Evolutionary conservation across 352 stramenopile species (phyloP).

Genomic region (Phytopythium sindhum): DNA sequence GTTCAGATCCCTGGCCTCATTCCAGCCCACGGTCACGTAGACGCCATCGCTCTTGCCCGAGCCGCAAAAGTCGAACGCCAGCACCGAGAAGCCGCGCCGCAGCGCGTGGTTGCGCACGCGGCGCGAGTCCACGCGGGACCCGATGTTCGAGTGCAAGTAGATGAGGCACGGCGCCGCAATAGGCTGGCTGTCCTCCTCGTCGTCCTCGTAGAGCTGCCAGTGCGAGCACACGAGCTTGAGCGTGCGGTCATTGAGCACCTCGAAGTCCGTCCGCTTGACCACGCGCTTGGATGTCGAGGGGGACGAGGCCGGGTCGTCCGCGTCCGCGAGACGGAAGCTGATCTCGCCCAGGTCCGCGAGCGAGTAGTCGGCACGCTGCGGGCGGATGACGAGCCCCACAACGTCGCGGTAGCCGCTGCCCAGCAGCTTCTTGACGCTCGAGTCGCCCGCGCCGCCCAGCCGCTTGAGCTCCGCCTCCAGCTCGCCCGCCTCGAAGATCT

Average conservation of each 20-base stretch:
- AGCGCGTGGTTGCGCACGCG: conserved; percentile 64
- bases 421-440: conserved; percentile 72
- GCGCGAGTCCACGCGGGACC: conserved; percentile 64
- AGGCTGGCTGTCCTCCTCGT: conserved; percentile 9
- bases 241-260: conserved; percentile 66
- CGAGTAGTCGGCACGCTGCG: conserved; percentile 54
- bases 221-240: conserved; percentile 68
- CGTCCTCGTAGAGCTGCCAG: conserved; percentile 57
- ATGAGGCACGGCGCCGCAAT: conserved; percentile 51
- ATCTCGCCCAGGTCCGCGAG: conserved; percentile 42
- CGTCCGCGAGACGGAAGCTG: conserved; percentile 37
- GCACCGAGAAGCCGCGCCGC: conserved; percentile 66
- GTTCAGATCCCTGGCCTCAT: conserved; percentile 71
- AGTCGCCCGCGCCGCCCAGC: conserved; percentile 55
- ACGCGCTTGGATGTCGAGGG: conserved; percentile 11
- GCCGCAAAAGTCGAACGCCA: conserved; percentile 81
- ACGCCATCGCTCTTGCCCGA: conserved; percentile 75
- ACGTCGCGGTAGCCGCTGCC: conserved; percentile 74
- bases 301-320: conserved; percentile 12
- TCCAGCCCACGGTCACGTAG: conserved; percentile 87
- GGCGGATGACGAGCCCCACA: conserved; percentile 72
- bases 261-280: conserved; percentile 50
- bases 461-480: conserved; percentile 69
- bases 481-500: conserved; percentile 81
- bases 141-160: conserved; percentile 85